Percentiles rank a stretch among this genome's conserved stretches.
Evolutionary conservation across 371 early-diverging fungal genomes (phyloP).

Genomic region (Lichtheimia corymbifera): DNA sequence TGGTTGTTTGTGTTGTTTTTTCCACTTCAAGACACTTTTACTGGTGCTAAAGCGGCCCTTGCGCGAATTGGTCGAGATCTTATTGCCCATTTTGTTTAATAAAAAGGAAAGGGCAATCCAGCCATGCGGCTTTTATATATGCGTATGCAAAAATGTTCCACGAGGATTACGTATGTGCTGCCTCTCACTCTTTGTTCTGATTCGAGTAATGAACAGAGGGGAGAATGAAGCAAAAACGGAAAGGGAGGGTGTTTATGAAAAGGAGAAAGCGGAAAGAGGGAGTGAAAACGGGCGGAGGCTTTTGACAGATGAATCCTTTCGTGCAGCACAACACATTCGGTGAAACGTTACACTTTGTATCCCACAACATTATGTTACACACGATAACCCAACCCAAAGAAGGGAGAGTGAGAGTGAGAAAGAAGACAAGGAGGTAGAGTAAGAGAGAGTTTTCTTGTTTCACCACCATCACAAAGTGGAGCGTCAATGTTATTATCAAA

Average conservation of each 20-base stretch:
- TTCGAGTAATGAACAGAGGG: not conserved
- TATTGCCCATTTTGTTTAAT: conserved; percentile 5
- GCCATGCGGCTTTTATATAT: too few relatives aligned
- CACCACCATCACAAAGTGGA: too few relatives aligned
- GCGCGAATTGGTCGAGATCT: conserved; percentile 5
- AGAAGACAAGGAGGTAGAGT: not conserved
- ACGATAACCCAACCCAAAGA: not conserved
- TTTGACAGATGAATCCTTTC: not conserved
- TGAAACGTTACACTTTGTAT: not conserved
- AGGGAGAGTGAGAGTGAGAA: not conserved
- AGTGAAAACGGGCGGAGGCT: not conserved
- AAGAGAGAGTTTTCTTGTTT: too few relatives aligned
- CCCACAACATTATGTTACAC: not conserved
- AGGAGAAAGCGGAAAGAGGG: not conserved
- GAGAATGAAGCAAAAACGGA: conserved; percentile 1
- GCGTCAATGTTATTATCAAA: too few relatives aligned
- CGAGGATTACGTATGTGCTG: too few relatives aligned
- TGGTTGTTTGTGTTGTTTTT: too few relatives aligned
- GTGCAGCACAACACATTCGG: not conserved
- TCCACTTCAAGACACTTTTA: too few relatives aligned
- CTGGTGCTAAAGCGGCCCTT: not conserved
- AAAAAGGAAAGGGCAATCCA: too few relatives aligned
- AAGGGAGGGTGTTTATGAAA: not conserved
- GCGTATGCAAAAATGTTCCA: too few relatives aligned
- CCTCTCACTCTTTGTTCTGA: not conserved